These are phyloP conservation scores for Salvia miltiorrhiza DNA, from an alignment of 257 asterid species.

Conservation along the genomic window DNA sequence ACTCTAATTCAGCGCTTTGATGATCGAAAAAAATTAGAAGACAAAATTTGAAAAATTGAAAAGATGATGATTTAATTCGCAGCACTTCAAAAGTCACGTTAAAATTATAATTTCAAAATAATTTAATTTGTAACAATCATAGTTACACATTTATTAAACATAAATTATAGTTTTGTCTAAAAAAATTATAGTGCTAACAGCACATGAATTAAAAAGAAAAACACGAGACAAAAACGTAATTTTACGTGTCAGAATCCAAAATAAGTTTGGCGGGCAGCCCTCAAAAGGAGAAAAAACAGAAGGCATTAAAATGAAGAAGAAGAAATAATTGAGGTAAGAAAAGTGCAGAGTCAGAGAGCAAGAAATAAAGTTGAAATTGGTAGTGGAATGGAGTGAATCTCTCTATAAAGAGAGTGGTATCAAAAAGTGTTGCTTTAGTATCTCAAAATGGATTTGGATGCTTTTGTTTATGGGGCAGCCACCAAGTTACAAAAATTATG, in stretches of 20 bases:
- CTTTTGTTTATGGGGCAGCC: conserved; percentile 26
- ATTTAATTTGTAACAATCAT: no score
- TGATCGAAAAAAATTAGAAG: no score
- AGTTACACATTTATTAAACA: no score
- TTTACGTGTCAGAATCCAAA: no score
- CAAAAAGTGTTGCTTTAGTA: conserved; percentile 33
- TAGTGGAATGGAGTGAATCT: conserved; percentile 15
- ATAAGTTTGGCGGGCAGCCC: no score
- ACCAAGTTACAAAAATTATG: neutral
- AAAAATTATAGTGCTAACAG: no score
- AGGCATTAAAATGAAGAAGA: conserved; percentile 12
- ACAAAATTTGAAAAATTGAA: no score
- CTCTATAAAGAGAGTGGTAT: conserved; percentile 9
- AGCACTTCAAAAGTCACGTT: no score
- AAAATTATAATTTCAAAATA: no score
- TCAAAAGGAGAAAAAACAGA: neutral
- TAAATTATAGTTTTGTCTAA: no score
- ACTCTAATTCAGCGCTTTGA: no score
- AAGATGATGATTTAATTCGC: no score
- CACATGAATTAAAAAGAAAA: neutral
- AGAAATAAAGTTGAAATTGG: conserved; percentile 16
- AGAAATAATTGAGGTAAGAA: conserved; percentile 43
- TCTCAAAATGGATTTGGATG: conserved; percentile 30
- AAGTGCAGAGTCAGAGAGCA: conserved; percentile 26
- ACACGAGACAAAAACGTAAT: neutral